Conservation (phyloP, 768 basidiomycete genomes). For the Collybia nuda region DNA sequence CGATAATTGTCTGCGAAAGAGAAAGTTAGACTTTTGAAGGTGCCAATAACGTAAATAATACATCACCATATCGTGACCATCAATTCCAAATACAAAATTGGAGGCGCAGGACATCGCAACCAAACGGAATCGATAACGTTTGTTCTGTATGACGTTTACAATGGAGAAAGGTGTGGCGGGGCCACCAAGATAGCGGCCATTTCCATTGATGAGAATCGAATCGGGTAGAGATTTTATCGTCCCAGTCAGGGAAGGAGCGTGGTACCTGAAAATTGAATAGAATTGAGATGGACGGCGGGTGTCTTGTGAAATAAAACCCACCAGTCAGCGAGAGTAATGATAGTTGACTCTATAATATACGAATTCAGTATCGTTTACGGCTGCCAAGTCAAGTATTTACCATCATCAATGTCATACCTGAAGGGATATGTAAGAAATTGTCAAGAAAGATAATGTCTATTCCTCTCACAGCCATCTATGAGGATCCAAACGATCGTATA, state of each 20-base stretch:
- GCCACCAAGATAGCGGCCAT: conserved; percentile 40
- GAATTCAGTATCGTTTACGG: neutral
- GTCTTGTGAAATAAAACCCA: conserved; percentile 8
- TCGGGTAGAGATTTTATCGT: conserved; percentile 18
- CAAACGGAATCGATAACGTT: conserved; percentile 47
- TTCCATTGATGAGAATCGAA: conserved; percentile 45
- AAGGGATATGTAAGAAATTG: neutral
- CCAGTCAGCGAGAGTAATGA: conserved; percentile 42
- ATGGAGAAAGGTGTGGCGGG: conserved; percentile 34
- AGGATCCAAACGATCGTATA: conserved; percentile 41
- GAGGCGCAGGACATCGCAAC: conserved; percentile 44
- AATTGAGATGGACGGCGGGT: neutral
- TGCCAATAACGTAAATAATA: neutral
- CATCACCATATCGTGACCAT: conserved; percentile 33
- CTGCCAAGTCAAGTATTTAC: neutral
- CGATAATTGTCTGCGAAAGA: conserved; percentile 27
- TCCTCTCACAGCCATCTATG: conserved; percentile 19
- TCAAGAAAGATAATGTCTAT: neutral
- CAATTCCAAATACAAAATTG: conserved; percentile 16
- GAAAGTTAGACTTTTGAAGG: neutral
- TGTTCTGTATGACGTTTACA: conserved; percentile 32
- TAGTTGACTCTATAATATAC: conserved; percentile 31
- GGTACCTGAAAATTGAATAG: conserved; percentile 11
- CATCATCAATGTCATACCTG: conserved; percentile 22
- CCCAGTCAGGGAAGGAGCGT: conserved; percentile 1